Percentiles rank a stretch among this genome's conserved stretches.
Conservation (phyloP, 192 early-diverging fungal species). For the Tieghemiomyces parasiticus region DNA sequence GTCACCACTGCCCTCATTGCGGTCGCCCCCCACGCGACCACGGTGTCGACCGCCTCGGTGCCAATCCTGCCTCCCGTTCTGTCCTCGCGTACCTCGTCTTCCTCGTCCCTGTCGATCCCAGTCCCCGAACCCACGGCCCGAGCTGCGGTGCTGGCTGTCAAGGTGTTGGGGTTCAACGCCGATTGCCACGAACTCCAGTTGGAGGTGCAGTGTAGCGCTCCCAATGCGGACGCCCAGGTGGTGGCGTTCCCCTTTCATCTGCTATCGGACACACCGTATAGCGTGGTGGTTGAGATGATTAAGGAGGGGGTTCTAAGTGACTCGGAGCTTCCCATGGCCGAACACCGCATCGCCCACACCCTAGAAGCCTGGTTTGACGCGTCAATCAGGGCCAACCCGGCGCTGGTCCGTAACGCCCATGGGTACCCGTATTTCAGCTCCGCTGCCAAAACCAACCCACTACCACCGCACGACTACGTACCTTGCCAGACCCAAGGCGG, state of each 20-base stretch:
- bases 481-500: neutral
- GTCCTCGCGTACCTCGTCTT: neutral
- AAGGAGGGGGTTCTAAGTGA: conserved; percentile 3
- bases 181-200: conserved; percentile 6
- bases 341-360: neutral
- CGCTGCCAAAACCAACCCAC: neutral
- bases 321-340: neutral
- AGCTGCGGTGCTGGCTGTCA: neutral
- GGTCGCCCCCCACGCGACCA: neutral
- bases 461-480: neutral
- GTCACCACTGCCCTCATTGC: neutral
- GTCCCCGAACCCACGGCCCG: neutral
- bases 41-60: neutral
- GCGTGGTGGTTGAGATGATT: conserved; percentile 8
- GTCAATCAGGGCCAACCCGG: neutral
- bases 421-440: conserved; percentile 3
- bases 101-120: neutral
- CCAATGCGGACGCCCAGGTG: neutral
- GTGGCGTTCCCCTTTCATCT: conserved; percentile 9
- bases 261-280: conserved; percentile 2
- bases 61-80: neutral
- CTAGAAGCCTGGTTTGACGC: conserved; percentile 1
- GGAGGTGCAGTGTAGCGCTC: neutral
- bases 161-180: neutral
- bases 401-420: neutral